phyloP scores from a whole-genome alignment of 208 protist species.

The Trypanosoma theileri region DNA sequence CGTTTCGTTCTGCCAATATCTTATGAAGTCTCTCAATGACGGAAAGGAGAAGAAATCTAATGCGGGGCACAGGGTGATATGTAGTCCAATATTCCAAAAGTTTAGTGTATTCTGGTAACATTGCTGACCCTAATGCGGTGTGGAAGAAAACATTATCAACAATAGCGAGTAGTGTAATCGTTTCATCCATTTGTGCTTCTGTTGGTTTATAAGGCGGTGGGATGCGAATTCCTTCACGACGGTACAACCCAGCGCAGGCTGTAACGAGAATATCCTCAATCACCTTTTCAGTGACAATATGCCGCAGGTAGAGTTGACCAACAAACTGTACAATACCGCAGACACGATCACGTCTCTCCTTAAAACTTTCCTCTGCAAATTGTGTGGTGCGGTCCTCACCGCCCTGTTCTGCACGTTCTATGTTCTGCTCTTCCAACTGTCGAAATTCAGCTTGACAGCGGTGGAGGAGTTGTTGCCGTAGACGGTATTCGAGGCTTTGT shows the following conservation, averaged over 20 bases:
- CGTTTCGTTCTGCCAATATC: slow-evolving; percentile 19
- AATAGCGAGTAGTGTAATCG: slow-evolving; percentile 53
- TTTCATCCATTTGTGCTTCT: slow-evolving; percentile 68
- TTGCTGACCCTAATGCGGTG: slow-evolving; percentile 32
- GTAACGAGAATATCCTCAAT: slow-evolving; percentile 59
- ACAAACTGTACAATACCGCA: slow-evolving; percentile 81
- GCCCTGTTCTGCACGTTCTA: slow-evolving; percentile 29
- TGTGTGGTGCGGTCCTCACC: slow-evolving; percentile 26
- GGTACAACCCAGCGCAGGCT: slow-evolving; percentile 42
- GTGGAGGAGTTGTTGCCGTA: slow-evolving; percentile 63
- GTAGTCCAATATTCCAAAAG: slow-evolving; percentile 61
- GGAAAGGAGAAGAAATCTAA: slow-evolving; percentile 68
- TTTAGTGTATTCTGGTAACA: slow-evolving; percentile 45
- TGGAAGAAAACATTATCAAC: slow-evolving; percentile 54
- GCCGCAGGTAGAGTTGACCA: slow-evolving; percentile 68
- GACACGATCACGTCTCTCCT: slow-evolving; percentile 56
- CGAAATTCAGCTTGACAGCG: slow-evolving; percentile 72
- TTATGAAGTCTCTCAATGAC: slow-evolving; percentile 46
- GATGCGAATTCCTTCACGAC: slow-evolving; percentile 37
- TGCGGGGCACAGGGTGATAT: slow-evolving; percentile 61
- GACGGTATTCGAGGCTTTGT: slow-evolving; percentile 67
- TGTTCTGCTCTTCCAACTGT: slow-evolving; percentile 24
- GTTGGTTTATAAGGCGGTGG: slow-evolving; percentile 67
- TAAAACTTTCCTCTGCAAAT: slow-evolving; percentile 32
- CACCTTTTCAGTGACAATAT: slow-evolving; percentile 60